Base-by-base conservation (phyloP, 202 grass and related monocot genomes). In the Schoenoplectus tabernaemontani region DNA sequence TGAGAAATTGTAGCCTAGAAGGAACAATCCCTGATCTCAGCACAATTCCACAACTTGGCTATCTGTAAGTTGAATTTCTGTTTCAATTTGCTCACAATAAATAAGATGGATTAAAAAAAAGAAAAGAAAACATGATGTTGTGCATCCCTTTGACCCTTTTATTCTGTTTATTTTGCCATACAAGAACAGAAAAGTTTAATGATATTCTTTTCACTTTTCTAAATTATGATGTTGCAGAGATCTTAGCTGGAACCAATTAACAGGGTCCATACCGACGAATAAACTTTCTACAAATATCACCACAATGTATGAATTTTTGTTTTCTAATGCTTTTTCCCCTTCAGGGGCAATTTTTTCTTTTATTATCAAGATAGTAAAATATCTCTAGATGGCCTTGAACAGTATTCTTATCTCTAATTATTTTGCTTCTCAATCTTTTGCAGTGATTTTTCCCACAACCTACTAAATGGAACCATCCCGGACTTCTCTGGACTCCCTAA, bases 1-100 rank as follows among this genome's bases (percentile, higher is more conserved):
- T 99, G 84, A 86, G 96, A 64, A 99, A 99, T 78, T 99, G 96
- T 80, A 89, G 83, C 81, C 89, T 99, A 83, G 84, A 91, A 83
- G 96, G 96, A 83, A 9, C 68, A 82, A 64, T 99, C 70, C 91
- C 96, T 77, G 96, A 99, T 88, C 46, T 99, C 34, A 95, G 96
- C 83, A 65, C 22, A 41, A 92, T 99, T 66, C 79, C 11, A 51
- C 75, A 91, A 82, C 86, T 99, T 83, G 88, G 83, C 47, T 99
- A 99, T 79, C 57, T 99, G 96, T 99, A 82, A 92, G 89, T 77
- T 66, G 63, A 71, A 26, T 78, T 46, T 66, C 41, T 77, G 64
- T 59, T 59, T 63, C 19, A 78, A 17, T 78, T 57, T 38, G 44
- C 26, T 56, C 22, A 57, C 24, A 48, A 71, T 70, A 68, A 9